Base-by-base conservation (phyloP, 768 basidiomycete species). In the Lactarius hatsudake region DNA sequence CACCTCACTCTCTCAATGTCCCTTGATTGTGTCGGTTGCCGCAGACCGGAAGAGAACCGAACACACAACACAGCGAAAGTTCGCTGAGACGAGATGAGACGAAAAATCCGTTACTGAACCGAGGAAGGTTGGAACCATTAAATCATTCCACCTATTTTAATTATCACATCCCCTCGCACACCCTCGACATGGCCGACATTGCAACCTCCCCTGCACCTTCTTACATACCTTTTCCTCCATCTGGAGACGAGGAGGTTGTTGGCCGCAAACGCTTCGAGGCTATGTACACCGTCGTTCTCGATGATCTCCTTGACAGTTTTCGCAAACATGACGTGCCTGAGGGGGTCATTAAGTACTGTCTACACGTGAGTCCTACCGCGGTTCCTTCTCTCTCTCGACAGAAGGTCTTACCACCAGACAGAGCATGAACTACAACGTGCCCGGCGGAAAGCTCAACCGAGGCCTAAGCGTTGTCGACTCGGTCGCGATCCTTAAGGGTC, bases 391-490 rank as follows among this genome's bases (percentile, higher is more conserved):
- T 18, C n/a, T 30, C 62, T 42, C 28, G 28, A 45, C 38, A 13
- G n/a, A 55, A 23, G 28, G 32, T 40, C 23, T 56, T 62, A 57
- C 61, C 71, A 65, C 32, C 23, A 42, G 36, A 12, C 71, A 95
- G 93, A 95, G 84, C 75, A 80, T 98, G 63, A 85, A 95, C 71
- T 91, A 94, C 81, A 98, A 98, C 78, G 90, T 93, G 20, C 95
- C 95, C 0, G 93, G 94, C 51, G 95, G 94, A 4, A 98, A 98
- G 78, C 88, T 98, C 62, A 98, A 97, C 78, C 87, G 96, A 43
- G 95, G 96, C 20, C 83, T 98, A 79, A 94, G 94, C 17, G 95
- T 97, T 73, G 90, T 95, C 57, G 96, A 98, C 77, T 92, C 93
- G 4, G 91, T 89, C 61, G 89, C 93, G 78, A 94, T 98, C 75